Percentiles rank a stretch among this genome's conserved stretches.
Evolutionary conservation across 208 protist species (phyloP).

Genomic region (Wallacemonas sp.): DNA sequence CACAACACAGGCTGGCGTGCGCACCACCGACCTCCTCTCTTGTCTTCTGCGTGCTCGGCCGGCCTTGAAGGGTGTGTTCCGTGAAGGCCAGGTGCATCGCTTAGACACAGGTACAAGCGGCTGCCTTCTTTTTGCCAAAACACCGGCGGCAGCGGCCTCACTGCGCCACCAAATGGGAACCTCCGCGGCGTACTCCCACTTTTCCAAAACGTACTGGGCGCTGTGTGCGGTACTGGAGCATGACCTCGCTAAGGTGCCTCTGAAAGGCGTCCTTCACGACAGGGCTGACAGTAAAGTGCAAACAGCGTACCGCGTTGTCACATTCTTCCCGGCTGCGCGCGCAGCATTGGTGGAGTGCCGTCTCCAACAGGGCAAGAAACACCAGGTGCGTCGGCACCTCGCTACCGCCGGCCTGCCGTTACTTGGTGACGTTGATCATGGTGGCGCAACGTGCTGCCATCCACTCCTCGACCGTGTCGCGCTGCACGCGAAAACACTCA

Average conservation of each 20-base stretch:
- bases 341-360: conserved; percentile 73
- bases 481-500: conserved; percentile 59
- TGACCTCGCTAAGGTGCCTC: conserved; percentile 38
- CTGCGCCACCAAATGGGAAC: conserved; percentile 85
- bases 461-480: conserved; percentile 64
- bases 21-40: conserved; percentile 48
- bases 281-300: conserved; percentile 44
- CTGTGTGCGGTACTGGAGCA: conserved; percentile 76
- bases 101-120: conserved; percentile 80
- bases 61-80: conserved; percentile 26
- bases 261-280: conserved; percentile 47
- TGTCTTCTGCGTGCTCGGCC: conserved; percentile 22
- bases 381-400: conserved; percentile 84
- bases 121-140: conserved; percentile 71
- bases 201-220: conserved; percentile 68
- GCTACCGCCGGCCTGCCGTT: conserved; percentile 68
- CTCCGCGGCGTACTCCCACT: conserved; percentile 52
- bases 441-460: conserved; percentile 58
- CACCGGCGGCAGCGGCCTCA: conserved; percentile 35
- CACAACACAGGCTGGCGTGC: conserved; percentile 34
- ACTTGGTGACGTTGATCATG: conserved; percentile 79
- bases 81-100: conserved; percentile 81
- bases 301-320: conserved; percentile 59
- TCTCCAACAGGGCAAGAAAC: conserved; percentile 85
- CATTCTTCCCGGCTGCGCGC: conserved; percentile 41